phyloP scores from a whole-genome alignment of 2,329 filamentous ascomycete species.

The Ophiostoma perfectum region DNA sequence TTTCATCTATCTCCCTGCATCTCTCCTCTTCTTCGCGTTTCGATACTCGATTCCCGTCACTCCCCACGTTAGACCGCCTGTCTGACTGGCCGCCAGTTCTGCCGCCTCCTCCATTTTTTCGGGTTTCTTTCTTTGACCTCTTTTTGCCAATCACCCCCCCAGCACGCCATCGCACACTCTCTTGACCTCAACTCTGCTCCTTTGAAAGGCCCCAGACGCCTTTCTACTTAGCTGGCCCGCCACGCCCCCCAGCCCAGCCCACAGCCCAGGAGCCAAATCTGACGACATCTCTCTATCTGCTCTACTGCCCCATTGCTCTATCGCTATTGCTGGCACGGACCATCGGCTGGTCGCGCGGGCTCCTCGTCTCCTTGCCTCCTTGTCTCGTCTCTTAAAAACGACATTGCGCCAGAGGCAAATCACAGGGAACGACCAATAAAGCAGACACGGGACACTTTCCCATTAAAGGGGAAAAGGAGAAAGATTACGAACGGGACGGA shows the following conservation, averaged over 20 bases:
- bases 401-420: constrained; percentile 9
- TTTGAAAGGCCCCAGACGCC: not conserved
- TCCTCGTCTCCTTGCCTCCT: not conserved
- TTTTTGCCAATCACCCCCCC: constrained; percentile 14
- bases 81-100: constrained; percentile 14
- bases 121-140: constrained; percentile 8
- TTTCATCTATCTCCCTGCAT: too few species aligned
- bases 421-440: not conserved
- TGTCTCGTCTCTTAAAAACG: not conserved
- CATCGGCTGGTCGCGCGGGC: constrained; percentile 7
- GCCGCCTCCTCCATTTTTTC: constrained; percentile 15
- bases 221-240: constrained; percentile 2
- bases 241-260: not conserved
- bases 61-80: constrained; percentile 7
- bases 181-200: constrained; percentile 21
- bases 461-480: constrained; percentile 5
- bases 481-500: not conserved
- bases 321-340: not conserved
- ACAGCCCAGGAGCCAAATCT: constrained; percentile 20
- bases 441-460: not conserved
- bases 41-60: not conserved
- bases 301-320: not conserved
- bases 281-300: constrained; percentile 19
- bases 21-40: not conserved
- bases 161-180: constrained; percentile 26